Conservation (phyloP, 177 flowering plant species). For the Vitis hybrid region DNA sequence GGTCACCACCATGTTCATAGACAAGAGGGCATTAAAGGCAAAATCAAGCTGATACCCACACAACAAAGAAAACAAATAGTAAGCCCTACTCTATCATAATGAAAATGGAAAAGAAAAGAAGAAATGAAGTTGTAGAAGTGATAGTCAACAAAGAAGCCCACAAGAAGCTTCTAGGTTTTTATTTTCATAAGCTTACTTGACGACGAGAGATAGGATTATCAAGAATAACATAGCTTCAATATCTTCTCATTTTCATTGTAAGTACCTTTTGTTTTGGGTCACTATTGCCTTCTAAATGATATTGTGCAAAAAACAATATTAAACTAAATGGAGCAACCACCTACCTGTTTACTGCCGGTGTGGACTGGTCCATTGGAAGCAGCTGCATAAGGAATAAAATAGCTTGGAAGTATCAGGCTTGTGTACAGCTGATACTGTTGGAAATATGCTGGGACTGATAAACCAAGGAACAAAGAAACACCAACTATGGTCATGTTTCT, state of each 20-base stretch:
- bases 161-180: not conserved
- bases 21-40: slow-evolving; percentile 69
- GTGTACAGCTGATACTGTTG: slow-evolving; percentile 74
- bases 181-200: not conserved
- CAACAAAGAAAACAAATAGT: slow-evolving; percentile 2
- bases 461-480: slow-evolving; percentile 78
- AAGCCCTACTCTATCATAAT: slow-evolving; percentile 1
- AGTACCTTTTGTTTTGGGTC: too few species aligned
- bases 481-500: slow-evolving; percentile 83
- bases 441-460: slow-evolving; percentile 85
- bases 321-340: slow-evolving; percentile 4
- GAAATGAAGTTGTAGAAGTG: too few species aligned
- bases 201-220: too few species aligned
- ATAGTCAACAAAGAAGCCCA: too few species aligned
- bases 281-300: not conserved
- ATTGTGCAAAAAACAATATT: too few species aligned
- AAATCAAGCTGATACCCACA: slow-evolving; percentile 60
- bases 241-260: too few species aligned
- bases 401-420: slow-evolving; percentile 72
- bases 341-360: slow-evolving; percentile 61
- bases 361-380: slow-evolving; percentile 84
- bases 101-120: too few species aligned
- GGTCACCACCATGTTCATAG: slow-evolving; percentile 88
- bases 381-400: slow-evolving; percentile 74
- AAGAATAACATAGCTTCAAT: too few species aligned